Evolutionary conservation across 176 grass and related monocot species (phyloP).

Genomic region (Oryza meridionalis): DNA sequence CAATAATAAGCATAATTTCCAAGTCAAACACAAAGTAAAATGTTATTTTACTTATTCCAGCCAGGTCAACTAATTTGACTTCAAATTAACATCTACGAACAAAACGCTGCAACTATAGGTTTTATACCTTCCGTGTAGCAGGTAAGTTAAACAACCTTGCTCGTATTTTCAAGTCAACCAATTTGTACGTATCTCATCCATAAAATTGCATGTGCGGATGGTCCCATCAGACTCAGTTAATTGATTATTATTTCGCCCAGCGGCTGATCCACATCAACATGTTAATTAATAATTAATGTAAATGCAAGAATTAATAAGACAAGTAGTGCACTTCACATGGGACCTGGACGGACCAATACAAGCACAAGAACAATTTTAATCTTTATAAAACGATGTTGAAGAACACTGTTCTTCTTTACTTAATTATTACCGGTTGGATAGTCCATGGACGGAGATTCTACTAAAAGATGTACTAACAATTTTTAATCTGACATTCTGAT

Average conservation of each 20-base stretch:
- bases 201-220: neutral
- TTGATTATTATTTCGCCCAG: neutral
- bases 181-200: neutral
- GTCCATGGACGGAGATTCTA: neutral
- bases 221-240: neutral
- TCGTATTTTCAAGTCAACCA: neutral
- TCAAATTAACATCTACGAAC: neutral
- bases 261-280: neutral
- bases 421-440: neutral
- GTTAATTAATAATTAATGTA: neutral
- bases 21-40: neutral
- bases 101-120: neutral
- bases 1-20: neutral
- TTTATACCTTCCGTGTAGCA: neutral
- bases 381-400: neutral
- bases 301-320: neutral
- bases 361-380: neutral
- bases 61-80: neutral
- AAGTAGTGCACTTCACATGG: neutral
- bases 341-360: neutral
- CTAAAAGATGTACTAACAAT: neutral
- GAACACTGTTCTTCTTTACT: neutral
- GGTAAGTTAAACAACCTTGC: neutral
- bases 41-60: neutral
- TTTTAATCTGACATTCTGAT: neutral